Conservation (phyloP, 805 yeast genomes). For the Metschnikowia matae region DNA sequence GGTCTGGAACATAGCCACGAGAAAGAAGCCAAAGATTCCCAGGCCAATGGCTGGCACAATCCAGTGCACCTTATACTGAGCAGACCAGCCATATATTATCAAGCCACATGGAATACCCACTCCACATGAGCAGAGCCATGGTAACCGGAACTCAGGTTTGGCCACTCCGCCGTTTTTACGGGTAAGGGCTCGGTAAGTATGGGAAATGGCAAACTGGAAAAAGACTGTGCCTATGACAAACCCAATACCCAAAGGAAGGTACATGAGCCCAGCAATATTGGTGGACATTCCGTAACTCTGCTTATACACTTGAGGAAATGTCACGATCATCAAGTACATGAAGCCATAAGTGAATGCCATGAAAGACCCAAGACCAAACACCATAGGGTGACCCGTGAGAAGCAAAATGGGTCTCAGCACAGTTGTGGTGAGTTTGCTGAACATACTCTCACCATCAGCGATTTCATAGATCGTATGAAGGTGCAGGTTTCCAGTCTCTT, state of each 20-base stretch:
- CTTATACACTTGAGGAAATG: constrained; percentile 54
- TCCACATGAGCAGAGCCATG: constrained; percentile 45
- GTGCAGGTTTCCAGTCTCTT: constrained; percentile 50
- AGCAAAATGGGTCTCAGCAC: constrained; percentile 53
- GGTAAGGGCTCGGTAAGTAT: constrained; percentile 33
- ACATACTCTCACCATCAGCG: constrained; percentile 45
- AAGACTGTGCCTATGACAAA: constrained; percentile 45
- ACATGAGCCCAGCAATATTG: constrained; percentile 57
- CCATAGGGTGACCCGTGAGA: constrained; percentile 57
- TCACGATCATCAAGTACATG: constrained; percentile 58
- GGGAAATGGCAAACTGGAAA: constrained; percentile 45
- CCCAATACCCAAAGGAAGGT: constrained; percentile 54
- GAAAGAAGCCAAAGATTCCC: constrained; percentile 53
- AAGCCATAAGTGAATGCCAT: constrained; percentile 67
- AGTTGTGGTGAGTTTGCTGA: constrained; percentile 40
- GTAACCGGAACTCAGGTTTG: constrained; percentile 60
- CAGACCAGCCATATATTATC: constrained; percentile 72
- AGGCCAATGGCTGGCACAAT: constrained; percentile 62
- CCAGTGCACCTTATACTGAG: constrained; percentile 53
- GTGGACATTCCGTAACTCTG: constrained; percentile 42
- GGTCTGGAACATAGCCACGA: constrained; percentile 64
- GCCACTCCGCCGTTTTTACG: constrained; percentile 47
- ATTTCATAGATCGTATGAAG: constrained; percentile 60
- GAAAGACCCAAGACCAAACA: constrained; percentile 56
- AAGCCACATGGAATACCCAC: constrained; percentile 55